phyloP scores from a whole-genome alignment of 495 filamentous ascomycete genomes.

The Aspergillus biplanus region DNA sequence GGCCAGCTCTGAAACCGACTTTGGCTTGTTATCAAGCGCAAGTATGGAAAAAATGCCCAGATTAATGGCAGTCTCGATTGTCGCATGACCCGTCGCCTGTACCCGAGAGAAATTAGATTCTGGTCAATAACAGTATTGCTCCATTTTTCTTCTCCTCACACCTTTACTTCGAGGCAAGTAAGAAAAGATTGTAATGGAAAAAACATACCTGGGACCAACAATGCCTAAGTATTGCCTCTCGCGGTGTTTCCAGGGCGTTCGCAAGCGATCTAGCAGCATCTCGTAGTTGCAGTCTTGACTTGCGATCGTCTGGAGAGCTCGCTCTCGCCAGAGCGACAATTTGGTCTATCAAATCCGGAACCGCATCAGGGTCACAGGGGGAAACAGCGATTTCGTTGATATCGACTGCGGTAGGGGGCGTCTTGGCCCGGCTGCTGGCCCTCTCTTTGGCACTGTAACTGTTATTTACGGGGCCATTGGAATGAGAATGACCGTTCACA shows the following conservation, averaged over 20 bases:
- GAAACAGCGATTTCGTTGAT: conserved; percentile 8
- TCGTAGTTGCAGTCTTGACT: conserved; percentile 23
- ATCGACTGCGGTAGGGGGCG: background rate
- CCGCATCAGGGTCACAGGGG: background rate
- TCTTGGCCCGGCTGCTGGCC: background rate
- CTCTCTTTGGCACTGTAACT: background rate
- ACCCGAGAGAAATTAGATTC: background rate
- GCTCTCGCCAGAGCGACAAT: background rate
- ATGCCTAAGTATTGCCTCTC: conserved; percentile 35
- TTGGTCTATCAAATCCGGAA: conserved; percentile 10
- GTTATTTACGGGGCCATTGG: background rate
- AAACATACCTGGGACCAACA: conserved; percentile 36
- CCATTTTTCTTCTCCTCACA: background rate
- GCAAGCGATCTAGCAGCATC: conserved; percentile 28
- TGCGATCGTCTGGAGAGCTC: background rate
- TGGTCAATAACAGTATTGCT: too few relatives aligned
- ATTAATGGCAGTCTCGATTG: conserved; percentile 32
- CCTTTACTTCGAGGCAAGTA: too few relatives aligned
- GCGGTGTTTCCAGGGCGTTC: conserved; percentile 37
- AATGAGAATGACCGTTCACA: background rate
- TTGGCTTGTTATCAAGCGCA: conserved; percentile 25
- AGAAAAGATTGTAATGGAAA: background rate
- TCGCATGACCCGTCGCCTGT: conserved; percentile 26
- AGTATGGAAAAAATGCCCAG: conserved; percentile 34
- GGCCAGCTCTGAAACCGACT: conserved; percentile 30